These are phyloP conservation scores for Ottelia alismoides DNA, from an alignment of 106 monocot genomes.

Conservation along the genomic window DNA sequence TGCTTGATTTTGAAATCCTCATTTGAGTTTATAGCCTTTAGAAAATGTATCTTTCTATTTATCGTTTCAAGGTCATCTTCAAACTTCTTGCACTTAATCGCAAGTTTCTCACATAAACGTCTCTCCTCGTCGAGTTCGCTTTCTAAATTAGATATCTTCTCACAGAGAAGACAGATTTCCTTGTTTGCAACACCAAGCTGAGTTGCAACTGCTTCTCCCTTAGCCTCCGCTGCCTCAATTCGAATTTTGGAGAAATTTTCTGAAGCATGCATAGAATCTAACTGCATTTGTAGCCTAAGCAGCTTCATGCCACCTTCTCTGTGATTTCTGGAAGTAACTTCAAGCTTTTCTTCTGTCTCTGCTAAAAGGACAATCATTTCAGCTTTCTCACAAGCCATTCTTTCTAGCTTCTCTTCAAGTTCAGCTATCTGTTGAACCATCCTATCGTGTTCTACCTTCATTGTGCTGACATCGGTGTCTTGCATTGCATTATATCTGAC, in stretches of 20 bases:
- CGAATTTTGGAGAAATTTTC: constrained; percentile 4
- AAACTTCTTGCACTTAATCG: constrained; percentile 17
- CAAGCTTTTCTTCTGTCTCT: constrained; percentile 12
- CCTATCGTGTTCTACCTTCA: constrained; percentile 3
- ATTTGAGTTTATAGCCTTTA: constrained; percentile 11
- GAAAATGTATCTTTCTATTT: constrained; percentile 14
- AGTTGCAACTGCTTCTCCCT: constrained; percentile 27
- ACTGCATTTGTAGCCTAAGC: constrained; percentile 12
- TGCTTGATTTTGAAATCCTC: constrained; percentile 22
- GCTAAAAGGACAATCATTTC: constrained; percentile 11
- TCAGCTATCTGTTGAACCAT: constrained; percentile 1
- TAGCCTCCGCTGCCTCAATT: constrained; percentile 14
- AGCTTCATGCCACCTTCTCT: constrained; percentile 6
- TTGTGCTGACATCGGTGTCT: not conserved
- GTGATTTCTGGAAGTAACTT: not conserved
- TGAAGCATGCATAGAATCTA: constrained; percentile 4
- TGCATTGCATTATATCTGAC: not conserved
- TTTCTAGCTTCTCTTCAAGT: constrained; percentile 22
- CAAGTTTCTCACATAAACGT: constrained; percentile 11
- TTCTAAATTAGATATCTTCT: constrained; percentile 10
- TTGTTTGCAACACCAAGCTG: constrained; percentile 16
- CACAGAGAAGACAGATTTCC: not conserved
- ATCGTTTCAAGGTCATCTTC: constrained; percentile 15
- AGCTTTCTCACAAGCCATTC: constrained; percentile 14
- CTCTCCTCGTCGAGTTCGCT: constrained; percentile 10